Conservation (phyloP, 2,329 filamentous ascomycete species). For the Ustulina deusta region DNA sequence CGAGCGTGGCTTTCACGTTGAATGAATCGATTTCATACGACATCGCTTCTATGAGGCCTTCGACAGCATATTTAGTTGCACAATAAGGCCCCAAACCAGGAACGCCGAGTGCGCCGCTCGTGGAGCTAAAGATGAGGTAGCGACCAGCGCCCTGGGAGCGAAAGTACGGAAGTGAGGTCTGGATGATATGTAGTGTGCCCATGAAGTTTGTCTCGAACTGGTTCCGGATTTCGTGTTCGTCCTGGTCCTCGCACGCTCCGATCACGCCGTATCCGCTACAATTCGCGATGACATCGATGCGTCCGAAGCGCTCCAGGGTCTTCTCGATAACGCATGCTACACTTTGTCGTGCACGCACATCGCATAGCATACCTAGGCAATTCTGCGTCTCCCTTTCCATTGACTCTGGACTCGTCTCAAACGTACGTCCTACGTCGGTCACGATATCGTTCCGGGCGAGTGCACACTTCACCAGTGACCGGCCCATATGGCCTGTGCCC, state of each 20-base stretch:
- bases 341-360: slow-evolving; percentile 85
- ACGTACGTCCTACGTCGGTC: slow-evolving; percentile 84
- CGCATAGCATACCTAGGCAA: slow-evolving; percentile 86
- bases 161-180: slow-evolving; percentile 88
- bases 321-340: slow-evolving; percentile 77
- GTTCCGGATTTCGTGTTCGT: slow-evolving; percentile 92
- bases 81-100: slow-evolving; percentile 94
- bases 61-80: slow-evolving; percentile 96
- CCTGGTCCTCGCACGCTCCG: slow-evolving; percentile 95
- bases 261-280: slow-evolving; percentile 97
- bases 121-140: slow-evolving; percentile 95
- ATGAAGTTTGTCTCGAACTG: slow-evolving; percentile 99
- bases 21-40: slow-evolving; percentile 93
- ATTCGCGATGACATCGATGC: slow-evolving; percentile 90
- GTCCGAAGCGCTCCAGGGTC: slow-evolving; percentile 80
- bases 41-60: slow-evolving; percentile 96
- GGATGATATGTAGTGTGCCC: slow-evolving; percentile 93
- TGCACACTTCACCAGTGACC: slow-evolving; percentile 85
- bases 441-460: slow-evolving; percentile 86
- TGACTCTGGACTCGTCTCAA: slow-evolving; percentile 78
- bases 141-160: slow-evolving; percentile 79
- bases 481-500: slow-evolving; percentile 96
- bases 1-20: slow-evolving; percentile 92
- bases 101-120: slow-evolving; percentile 90
- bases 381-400: slow-evolving; percentile 79